Percentiles rank a stretch among this genome's conserved stretches.
Conservation (phyloP, 805 yeast genomes). For the Kluyveromyces nonfermentans region DNA sequence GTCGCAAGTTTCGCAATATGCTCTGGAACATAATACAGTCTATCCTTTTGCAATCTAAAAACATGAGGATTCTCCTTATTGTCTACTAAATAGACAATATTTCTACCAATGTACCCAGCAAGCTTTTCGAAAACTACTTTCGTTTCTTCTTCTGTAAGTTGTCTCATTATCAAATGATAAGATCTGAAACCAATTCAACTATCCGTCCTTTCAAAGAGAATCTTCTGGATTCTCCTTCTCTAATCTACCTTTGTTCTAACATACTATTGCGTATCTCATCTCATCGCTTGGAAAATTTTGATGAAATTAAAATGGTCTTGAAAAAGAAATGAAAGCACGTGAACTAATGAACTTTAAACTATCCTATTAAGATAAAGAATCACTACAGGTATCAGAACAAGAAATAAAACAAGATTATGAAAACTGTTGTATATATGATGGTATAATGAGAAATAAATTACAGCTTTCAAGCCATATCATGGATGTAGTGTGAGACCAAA, state of each 20-base stretch:
- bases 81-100: slow-evolving; percentile 79
- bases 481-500: too few relatives aligned
- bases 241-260: background rate
- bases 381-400: background rate
- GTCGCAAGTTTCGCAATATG: slow-evolving; percentile 80
- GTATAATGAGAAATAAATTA: too few relatives aligned
- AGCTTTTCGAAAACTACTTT: slow-evolving; percentile 91
- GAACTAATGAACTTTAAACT: background rate
- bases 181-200: background rate
- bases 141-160: slow-evolving; percentile 93
- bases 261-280: slow-evolving; percentile 7
- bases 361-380: too few relatives aligned
- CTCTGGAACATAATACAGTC: slow-evolving; percentile 90
- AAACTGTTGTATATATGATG: too few relatives aligned
- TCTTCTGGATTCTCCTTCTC: background rate
- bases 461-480: too few relatives aligned
- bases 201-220: background rate
- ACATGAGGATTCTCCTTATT: slow-evolving; percentile 79
- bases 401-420: too few relatives aligned
- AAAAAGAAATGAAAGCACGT: slow-evolving; percentile 1
- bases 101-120: slow-evolving; percentile 95
- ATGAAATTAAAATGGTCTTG: background rate
- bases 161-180: slow-evolving; percentile 53
- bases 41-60: slow-evolving; percentile 88
- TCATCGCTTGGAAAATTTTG: slow-evolving; percentile 11